These are phyloP conservation scores for Yamadazyma takamatsuzukensis DNA, from an alignment of 805 yeast genomes.

Conservation along the genomic window DNA sequence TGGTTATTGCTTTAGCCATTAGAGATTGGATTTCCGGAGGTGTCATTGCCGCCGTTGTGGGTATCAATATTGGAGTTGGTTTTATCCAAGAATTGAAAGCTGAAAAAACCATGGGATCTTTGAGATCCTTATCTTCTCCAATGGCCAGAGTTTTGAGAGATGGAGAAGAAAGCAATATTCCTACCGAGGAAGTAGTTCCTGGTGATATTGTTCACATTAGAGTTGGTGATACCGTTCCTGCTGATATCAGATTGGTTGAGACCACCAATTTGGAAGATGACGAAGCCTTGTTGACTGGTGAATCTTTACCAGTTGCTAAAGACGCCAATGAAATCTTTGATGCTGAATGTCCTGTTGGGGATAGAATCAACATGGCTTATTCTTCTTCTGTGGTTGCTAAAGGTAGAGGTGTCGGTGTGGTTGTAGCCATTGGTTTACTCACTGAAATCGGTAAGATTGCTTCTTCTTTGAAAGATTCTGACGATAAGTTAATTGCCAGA, in stretches of 20 bases:
- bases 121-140: constrained; percentile 64
- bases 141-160: constrained; percentile 64
- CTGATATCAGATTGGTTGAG: constrained; percentile 60
- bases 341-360: constrained; percentile 58
- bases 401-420: constrained; percentile 73
- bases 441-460: constrained; percentile 80
- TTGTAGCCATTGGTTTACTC: constrained; percentile 59
- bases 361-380: constrained; percentile 67
- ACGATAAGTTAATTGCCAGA: constrained; percentile 39
- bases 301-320: constrained; percentile 62
- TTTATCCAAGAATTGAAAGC: constrained; percentile 70
- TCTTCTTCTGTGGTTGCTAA: constrained; percentile 68
- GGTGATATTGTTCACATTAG: constrained; percentile 64
- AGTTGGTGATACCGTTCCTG: constrained; percentile 76
- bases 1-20: constrained; percentile 69
- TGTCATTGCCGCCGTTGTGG: constrained; percentile 66
- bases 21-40: constrained; percentile 82
- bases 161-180: constrained; percentile 53
- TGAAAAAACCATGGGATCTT: constrained; percentile 75
- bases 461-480: constrained; percentile 43
- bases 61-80: constrained; percentile 63
- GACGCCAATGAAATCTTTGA: constrained; percentile 33
- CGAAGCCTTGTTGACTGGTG: constrained; percentile 66
- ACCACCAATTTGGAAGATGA: constrained; percentile 66
- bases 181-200: constrained; percentile 65